These are phyloP conservation scores for Cerrena zonata DNA, from an alignment of 1,284 basidiomycete genomes.

Conservation along the genomic window DNA sequence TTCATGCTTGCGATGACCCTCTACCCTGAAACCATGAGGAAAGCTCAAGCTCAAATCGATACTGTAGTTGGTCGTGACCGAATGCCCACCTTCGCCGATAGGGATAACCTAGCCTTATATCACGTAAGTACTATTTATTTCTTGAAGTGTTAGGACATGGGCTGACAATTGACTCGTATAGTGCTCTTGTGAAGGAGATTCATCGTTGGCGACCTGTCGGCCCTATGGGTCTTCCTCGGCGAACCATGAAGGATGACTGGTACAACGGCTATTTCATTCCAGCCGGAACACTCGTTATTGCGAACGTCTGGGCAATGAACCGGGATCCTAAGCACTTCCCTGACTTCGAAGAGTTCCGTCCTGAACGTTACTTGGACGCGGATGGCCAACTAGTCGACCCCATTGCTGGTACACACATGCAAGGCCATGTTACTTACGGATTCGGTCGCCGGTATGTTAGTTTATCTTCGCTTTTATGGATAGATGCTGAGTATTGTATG, in stretches of 20 bases:
- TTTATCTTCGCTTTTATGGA: neutral
- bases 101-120: slow-evolving; percentile 30
- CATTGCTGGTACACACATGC: slow-evolving; percentile 2
- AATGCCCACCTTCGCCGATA: slow-evolving; percentile 30
- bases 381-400: neutral
- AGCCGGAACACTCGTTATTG: slow-evolving; percentile 13
- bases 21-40: slow-evolving; percentile 27
- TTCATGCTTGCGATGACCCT: slow-evolving; percentile 28
- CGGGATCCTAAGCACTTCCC: slow-evolving; percentile 6
- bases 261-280: slow-evolving; percentile 24
- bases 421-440: slow-evolving; percentile 7
- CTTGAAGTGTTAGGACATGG: neutral
- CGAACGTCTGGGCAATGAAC: slow-evolving; percentile 3
- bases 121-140: slow-evolving; percentile 1
- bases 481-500: neutral
- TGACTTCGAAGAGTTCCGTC: slow-evolving; percentile 5
- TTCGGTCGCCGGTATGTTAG: slow-evolving; percentile 2
- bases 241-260: slow-evolving; percentile 11
- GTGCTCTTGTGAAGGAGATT: slow-evolving; percentile 29
- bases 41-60: slow-evolving; percentile 34
- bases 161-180: slow-evolving; percentile 5
- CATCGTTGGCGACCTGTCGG: slow-evolving; percentile 21
- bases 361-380: slow-evolving; percentile 4
- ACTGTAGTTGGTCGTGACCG: slow-evolving; percentile 30
- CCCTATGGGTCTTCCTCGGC: slow-evolving; percentile 16